Percentiles rank a stretch among this genome's conserved stretches.
phyloP scores from a whole-genome alignment of 2,329 filamentous ascomycete species.

The Fusarium nematophilum region DNA sequence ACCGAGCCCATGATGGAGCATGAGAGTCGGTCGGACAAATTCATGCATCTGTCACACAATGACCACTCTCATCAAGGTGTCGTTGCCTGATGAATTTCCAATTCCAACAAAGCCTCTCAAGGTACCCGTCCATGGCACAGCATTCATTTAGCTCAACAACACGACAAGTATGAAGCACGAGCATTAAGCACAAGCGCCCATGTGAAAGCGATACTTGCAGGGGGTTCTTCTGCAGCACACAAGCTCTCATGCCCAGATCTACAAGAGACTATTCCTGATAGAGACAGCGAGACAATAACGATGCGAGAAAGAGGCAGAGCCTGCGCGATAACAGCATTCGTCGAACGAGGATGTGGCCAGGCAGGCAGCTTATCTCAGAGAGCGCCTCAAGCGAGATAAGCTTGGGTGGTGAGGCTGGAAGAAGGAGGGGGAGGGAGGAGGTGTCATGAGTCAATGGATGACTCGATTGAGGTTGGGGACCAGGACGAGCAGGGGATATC shows the following conservation, averaged over 20 bases:
- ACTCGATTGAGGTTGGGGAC: slow-evolving; percentile 25
- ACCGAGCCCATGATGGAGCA: no score
- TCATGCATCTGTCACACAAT: not conserved
- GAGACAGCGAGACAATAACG: slow-evolving; percentile 19
- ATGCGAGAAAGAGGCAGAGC: slow-evolving; percentile 14
- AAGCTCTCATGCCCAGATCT: slow-evolving; percentile 26
- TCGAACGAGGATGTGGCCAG: slow-evolving; percentile 8
- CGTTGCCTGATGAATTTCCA: not conserved
- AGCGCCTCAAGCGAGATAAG: slow-evolving; percentile 26
- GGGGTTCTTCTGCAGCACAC: slow-evolving; percentile 6
- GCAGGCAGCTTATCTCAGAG: slow-evolving; percentile 28
- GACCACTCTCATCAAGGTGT: slow-evolving; percentile 14
- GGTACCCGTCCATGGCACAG: not conserved
- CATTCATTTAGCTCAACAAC: not conserved
- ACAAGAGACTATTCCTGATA: slow-evolving; percentile 25
- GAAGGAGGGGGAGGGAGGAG: slow-evolving; percentile 9
- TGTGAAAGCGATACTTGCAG: slow-evolving; percentile 19
- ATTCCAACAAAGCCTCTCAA: slow-evolving; percentile 27
- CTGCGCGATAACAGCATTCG: slow-evolving; percentile 9
- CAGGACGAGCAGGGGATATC: not conserved
- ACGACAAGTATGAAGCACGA: not conserved
- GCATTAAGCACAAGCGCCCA: not conserved
- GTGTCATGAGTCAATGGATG: slow-evolving; percentile 36
- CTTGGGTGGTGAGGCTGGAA: slow-evolving; percentile 13
- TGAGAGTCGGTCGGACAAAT: no score